Percentiles rank a stretch among this genome's conserved stretches.
phyloP scores from a whole-genome alignment of 2,329 filamentous ascomycete genomes.

The Ciborinia camelliae region DNA sequence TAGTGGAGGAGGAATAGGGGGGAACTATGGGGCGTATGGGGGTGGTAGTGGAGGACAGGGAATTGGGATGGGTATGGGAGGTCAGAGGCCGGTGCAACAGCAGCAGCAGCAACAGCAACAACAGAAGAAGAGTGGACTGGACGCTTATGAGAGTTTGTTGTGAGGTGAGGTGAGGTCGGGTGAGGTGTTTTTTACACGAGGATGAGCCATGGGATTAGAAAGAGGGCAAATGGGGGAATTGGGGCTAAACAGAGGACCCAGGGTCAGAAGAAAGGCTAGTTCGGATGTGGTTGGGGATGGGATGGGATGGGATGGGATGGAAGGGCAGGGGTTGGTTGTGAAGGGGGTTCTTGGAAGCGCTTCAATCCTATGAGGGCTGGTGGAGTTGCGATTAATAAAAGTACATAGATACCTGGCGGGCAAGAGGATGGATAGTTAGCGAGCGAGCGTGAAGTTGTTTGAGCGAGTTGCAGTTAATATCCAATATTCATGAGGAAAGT shows the following conservation, averaged over 20 bases:
- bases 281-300: neutral
- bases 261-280: neutral
- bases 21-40: slow-evolving; percentile 29
- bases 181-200: too few relatives aligned
- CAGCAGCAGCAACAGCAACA: slow-evolving; percentile 31
- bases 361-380: neutral
- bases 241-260: neutral
- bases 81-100: slow-evolving; percentile 14
- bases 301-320: neutral
- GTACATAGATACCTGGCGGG: slow-evolving; percentile 1
- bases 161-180: slow-evolving; percentile 37
- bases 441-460: neutral
- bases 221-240: neutral
- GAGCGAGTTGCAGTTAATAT: neutral
- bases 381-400: slow-evolving; percentile 5
- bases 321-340: neutral
- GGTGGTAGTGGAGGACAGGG: slow-evolving; percentile 26
- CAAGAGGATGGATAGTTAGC: neutral
- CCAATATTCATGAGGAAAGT: neutral
- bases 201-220: neutral
- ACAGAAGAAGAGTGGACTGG: slow-evolving; percentile 45
- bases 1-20: slow-evolving; percentile 26
- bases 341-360: neutral
- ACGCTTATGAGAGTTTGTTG: slow-evolving; percentile 55
- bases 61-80: slow-evolving; percentile 25